Percentiles rank a stretch among this genome's conserved stretches.
Evolutionary conservation across 306 rosid species (phyloP).

Genomic region (Dalbergia oliveri): DNA sequence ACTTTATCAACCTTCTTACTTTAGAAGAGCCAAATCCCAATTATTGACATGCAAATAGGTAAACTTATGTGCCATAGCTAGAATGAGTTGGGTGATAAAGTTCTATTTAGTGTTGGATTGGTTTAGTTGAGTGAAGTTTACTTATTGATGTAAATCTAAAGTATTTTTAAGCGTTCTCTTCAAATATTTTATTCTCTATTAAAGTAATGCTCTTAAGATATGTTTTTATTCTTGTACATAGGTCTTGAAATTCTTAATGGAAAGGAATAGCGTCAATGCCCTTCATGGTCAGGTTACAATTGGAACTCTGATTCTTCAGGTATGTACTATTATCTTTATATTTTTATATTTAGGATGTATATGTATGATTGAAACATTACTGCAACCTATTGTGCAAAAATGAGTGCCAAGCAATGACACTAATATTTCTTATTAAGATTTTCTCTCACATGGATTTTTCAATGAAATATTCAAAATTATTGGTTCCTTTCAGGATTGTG

Average conservation of each 20-base stretch:
- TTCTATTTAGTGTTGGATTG: constrained; percentile 12
- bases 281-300: constrained; percentile 97
- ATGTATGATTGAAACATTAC: constrained; percentile 27
- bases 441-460: constrained; percentile 22
- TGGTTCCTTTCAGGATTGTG: constrained; percentile 79
- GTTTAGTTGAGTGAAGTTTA: constrained; percentile 22
- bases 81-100: constrained; percentile 14
- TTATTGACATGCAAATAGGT: constrained; percentile 1
- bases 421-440: neutral
- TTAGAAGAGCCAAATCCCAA: too few species aligned
- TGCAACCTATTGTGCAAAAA: constrained; percentile 36
- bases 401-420: constrained; percentile 24
- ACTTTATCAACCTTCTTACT: too few species aligned
- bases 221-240: constrained; percentile 49
- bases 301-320: constrained; percentile 95
- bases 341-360: constrained; percentile 5
- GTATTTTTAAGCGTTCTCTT: constrained; percentile 15
- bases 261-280: constrained; percentile 74
- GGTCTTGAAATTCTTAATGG: constrained; percentile 98
- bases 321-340: constrained; percentile 28
- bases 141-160: constrained; percentile 18
- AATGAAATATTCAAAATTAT: constrained; percentile 34
- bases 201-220: constrained; percentile 15
- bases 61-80: neutral
- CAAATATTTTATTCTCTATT: constrained; percentile 26